Evolutionary conservation across 139 green algal species (phyloP).

Genomic region (Tetradesmus lagerheimii): DNA sequence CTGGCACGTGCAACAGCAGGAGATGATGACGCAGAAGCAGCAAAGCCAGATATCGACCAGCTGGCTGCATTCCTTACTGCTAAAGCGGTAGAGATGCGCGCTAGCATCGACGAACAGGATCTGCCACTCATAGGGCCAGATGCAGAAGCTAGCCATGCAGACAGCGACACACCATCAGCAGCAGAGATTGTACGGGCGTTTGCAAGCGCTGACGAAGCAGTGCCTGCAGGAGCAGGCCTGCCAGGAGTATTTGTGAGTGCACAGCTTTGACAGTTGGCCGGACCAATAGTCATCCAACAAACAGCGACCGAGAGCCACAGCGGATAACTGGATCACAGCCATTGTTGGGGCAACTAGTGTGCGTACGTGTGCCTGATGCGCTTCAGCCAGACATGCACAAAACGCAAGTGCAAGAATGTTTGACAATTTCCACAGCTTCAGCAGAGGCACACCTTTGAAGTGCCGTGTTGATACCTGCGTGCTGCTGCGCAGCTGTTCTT

Average conservation of each 20-base stretch:
- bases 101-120: constrained; percentile 40
- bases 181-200: constrained; percentile 2
- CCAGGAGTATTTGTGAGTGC: neutral
- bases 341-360: no score
- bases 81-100: constrained; percentile 40
- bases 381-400: no score
- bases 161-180: neutral
- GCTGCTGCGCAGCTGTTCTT: no score
- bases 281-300: no score
- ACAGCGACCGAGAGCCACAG: no score
- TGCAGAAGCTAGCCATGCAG: neutral
- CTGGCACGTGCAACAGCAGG: neutral
- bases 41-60: constrained; percentile 32
- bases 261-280: neutral
- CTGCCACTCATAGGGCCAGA: neutral
- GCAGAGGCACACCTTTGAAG: no score
- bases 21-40: neutral
- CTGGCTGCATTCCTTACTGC: constrained; percentile 26
- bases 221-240: neutral
- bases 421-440: no score
- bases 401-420: no score
- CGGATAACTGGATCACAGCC: no score
- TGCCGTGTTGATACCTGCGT: no score
- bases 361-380: no score
- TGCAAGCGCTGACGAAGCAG: neutral